These are phyloP conservation scores for Rhododendron mucronatum DNA, from an alignment of 148 eudicot species.

Conservation along the genomic window DNA sequence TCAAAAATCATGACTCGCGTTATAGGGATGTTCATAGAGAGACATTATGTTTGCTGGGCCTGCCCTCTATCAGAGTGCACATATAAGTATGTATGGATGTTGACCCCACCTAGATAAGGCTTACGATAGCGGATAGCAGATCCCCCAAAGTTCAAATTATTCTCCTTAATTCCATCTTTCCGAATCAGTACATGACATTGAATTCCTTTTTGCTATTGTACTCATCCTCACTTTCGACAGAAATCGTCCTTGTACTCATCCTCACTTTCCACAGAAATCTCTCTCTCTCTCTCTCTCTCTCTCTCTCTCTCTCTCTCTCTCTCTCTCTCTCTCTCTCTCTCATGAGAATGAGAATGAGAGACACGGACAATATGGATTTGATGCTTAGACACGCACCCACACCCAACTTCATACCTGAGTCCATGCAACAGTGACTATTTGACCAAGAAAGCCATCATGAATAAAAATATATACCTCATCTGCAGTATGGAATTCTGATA, in stretches of 20 bases:
- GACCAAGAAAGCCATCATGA: not conserved
- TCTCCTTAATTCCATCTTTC: not conserved
- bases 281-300: no score
- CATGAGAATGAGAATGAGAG: no score
- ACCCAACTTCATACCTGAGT: not conserved
- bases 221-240: not conserved
- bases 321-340: no score
- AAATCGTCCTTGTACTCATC: no score
- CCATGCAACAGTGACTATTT: not conserved
- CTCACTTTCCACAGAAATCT: no score
- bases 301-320: no score
- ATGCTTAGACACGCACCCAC: not conserved
- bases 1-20: not conserved
- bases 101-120: not conserved
- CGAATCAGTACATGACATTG: not conserved
- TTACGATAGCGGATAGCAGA: not conserved
- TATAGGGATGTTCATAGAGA: not conserved
- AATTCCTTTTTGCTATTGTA: not conserved
- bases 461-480: slow-evolving; percentile 61
- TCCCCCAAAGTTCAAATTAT: not conserved
- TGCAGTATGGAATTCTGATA: slow-evolving; percentile 92
- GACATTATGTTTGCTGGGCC: not conserved
- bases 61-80: not conserved
- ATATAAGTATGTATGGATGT: not conserved
- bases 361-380: not conserved